Base-by-base conservation (phyloP, 495 filamentous ascomycete species). In the Hypoxylon fragiforme region DNA sequence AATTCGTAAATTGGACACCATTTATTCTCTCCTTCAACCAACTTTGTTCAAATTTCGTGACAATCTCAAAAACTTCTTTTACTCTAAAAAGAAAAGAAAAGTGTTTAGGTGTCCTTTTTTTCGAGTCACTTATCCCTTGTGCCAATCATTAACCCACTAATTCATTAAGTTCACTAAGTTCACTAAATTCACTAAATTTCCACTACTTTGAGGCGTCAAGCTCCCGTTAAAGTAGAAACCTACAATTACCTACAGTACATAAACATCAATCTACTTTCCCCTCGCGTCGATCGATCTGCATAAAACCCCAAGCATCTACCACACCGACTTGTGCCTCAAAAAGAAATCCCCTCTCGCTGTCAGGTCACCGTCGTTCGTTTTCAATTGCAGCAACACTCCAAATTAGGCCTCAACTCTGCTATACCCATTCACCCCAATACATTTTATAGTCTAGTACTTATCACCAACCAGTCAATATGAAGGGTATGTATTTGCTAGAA, bases 391-490 rank as follows among this genome's bases (percentile, higher is more conserved):
- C 11, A 32, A 14, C 31, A 19, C 36, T 38, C 13, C 24, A 43
- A 18, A 38, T 21, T n/a, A 41, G 44, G 48, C 16, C 31, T 2
- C 32, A 15, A 28, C 22, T 35, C 42, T 31, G 12, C 18, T 14
- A 26, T 36, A 24, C 28, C 42, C 45, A 44, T 28, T 60, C 49
- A 24, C 49, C 54, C 32, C 2, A 32, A 40, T 36, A 51, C 37
- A 31, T 37, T 36, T 14, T 11, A 15, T 8, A 19, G 38, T 8
- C 41, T 12, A 49, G 19, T 22, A n/a, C 28, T 48, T 35, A 24
- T 37, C 28, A 44, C 21, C 16, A 16, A 50, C 30, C 4, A 43
- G 41, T 54, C 64, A 73, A 62, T 40, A 75, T 75, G 72, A 75
- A 75, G 71, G 72, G 72, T 76, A 71, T 40, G 68, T 42, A 46